These are phyloP conservation scores for Cyphellophora attinorum DNA, from an alignment of 2,329 filamentous ascomycete genomes.

Conservation along the genomic window DNA sequence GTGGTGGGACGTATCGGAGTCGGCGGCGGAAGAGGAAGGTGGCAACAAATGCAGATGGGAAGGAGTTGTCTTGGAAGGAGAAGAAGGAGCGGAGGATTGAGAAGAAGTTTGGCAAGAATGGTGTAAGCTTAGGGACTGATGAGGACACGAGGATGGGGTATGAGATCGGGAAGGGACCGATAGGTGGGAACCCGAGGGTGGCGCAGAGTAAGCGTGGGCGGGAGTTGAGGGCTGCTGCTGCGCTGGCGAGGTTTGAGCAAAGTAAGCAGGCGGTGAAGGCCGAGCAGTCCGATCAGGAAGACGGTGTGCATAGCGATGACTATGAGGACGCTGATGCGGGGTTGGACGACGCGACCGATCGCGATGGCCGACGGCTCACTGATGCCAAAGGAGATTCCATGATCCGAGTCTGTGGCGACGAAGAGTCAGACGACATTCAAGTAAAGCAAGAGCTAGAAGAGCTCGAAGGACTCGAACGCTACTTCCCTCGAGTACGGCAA, in stretches of 20 bases:
- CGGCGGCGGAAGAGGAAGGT: conserved; percentile 45
- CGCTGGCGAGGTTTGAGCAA: conserved; percentile 60
- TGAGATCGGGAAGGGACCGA: conserved; percentile 49
- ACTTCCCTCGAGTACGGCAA: conserved; percentile 10
- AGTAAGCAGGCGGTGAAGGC: conserved; percentile 28
- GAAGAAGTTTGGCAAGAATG: conserved; percentile 68
- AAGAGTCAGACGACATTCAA: conserved; percentile 49
- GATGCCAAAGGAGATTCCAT: conserved; percentile 59
- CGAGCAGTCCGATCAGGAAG: conserved; percentile 30
- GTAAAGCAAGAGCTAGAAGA: conserved; percentile 58
- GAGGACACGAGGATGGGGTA: conserved; percentile 55
- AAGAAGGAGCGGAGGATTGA: conserved; percentile 61
- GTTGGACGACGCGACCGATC: conserved; percentile 49
- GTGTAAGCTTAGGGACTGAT: conserved; percentile 60
- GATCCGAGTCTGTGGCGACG: conserved; percentile 67
- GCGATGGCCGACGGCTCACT: conserved; percentile 54
- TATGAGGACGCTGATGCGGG: conserved; percentile 26
- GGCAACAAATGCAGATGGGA: conserved; percentile 26
- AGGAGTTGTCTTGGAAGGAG: conserved; percentile 56
- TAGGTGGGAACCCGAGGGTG: conserved; percentile 57
- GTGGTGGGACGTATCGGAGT: conserved; percentile 65
- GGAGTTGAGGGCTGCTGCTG: conserved; percentile 67
- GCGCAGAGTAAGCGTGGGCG: conserved; percentile 65
- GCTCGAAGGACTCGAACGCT: conserved; percentile 40
- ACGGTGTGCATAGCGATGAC: conserved; percentile 25